A percentile compares a stretch with the other conserved stretches of the same genome.
These are phyloP conservation scores for Tothia fuscella DNA, from an alignment of 2,329 filamentous ascomycete species.

Conservation along the genomic window DNA sequence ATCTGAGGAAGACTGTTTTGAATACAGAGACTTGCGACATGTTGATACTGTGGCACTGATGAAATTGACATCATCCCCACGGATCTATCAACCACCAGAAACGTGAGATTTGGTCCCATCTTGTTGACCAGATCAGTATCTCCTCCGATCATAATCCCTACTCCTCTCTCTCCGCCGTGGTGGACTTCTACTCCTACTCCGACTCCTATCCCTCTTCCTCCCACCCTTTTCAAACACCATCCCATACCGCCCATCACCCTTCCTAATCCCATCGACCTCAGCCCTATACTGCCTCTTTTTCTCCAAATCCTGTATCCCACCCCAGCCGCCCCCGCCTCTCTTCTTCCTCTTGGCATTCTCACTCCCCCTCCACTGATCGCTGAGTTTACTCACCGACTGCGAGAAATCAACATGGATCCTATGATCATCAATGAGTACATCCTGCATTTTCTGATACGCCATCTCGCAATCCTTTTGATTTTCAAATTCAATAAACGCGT, in stretches of 20 bases:
- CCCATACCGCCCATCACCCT: conserved; percentile 48
- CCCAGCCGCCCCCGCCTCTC: conserved; percentile 64
- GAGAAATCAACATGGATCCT: conserved; percentile 98
- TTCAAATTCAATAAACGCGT: conserved; percentile 94
- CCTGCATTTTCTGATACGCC: conserved; percentile 98
- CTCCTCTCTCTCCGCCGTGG: conserved; percentile 3
- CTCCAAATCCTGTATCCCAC: conserved; percentile 77
- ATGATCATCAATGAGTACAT: conserved; percentile 90
- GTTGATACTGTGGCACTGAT: too few species aligned
- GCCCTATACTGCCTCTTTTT: conserved; percentile 81
- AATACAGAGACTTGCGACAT: too few species aligned
- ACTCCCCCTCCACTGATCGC: conserved; percentile 75
- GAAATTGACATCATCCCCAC: too few species aligned
- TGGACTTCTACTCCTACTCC: conserved; percentile 21
- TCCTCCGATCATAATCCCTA: conserved; percentile 14
- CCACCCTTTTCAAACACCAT: conserved; percentile 75
- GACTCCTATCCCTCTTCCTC: conserved; percentile 37
- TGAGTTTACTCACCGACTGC: conserved; percentile 79
- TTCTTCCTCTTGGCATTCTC: conserved; percentile 68
- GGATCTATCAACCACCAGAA: too few species aligned
- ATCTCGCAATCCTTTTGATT: conserved; percentile 87
- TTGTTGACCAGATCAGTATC: too few species aligned
- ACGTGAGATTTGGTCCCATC: too few species aligned
- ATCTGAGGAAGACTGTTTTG: too few species aligned
- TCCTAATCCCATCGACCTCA: conserved; percentile 30